phyloP scores from a whole-genome alignment of 2,329 filamentous ascomycete genomes.

The Penicillium sp. region DNA sequence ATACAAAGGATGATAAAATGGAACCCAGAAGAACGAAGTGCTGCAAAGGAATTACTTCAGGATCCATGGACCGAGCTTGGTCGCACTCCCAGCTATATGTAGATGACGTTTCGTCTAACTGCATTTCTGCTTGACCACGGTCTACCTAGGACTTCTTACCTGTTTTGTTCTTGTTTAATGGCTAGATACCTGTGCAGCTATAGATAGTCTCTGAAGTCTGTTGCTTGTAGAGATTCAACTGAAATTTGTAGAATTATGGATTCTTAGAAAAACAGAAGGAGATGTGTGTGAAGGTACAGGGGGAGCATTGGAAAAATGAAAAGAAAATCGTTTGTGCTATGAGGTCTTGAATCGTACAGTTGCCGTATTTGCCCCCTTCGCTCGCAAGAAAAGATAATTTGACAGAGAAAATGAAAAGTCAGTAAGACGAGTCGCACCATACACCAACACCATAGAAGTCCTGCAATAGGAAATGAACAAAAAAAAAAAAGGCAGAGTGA shows the following conservation, averaged over 20 bases:
- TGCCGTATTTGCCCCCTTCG: slow-evolving; percentile 14
- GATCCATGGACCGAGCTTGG: no score
- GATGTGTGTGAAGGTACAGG: slow-evolving; percentile 23
- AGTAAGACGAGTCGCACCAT: slow-evolving; percentile 11
- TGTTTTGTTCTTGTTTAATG: no score
- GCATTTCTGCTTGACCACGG: no score
- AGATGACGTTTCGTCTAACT: no score
- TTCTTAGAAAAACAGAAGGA: slow-evolving; percentile 7
- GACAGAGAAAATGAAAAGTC: slow-evolving; percentile 8
- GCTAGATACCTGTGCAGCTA: no score
- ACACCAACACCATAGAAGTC: slow-evolving; percentile 21
- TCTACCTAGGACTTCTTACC: no score
- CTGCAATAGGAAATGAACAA: not conserved
- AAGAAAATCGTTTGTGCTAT: slow-evolving; percentile 22
- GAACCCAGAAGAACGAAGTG: slow-evolving; percentile 30
- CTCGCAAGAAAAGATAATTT: slow-evolving; percentile 5
- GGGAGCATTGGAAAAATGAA: slow-evolving; percentile 10
- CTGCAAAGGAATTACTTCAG: slow-evolving; percentile 30
- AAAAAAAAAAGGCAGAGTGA: slow-evolving; percentile 4
- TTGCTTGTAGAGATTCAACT: not conserved
- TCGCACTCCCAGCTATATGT: no score
- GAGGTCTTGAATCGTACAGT: slow-evolving; percentile 22
- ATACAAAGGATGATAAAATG: slow-evolving; percentile 30
- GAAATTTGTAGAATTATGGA: slow-evolving; percentile 20
- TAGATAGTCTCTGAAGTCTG: no score